These are phyloP conservation scores for Trichoderma gracile DNA, from an alignment of 2,329 filamentous ascomycete species.

Conservation along the genomic window DNA sequence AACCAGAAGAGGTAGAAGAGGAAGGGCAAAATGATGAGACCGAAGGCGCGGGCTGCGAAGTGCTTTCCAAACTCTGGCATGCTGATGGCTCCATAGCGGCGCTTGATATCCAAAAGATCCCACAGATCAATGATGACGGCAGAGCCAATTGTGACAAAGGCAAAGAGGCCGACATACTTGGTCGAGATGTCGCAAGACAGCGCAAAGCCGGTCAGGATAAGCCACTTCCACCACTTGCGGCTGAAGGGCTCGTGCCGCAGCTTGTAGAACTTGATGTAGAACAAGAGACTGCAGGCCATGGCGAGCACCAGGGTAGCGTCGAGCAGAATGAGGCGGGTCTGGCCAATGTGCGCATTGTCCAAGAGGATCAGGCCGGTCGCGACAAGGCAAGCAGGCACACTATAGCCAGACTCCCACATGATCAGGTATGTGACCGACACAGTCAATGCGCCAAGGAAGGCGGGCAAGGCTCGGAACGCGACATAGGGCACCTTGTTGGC, in stretches of 20 bases:
- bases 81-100: slow-evolving; percentile 75
- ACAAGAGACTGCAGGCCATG: slow-evolving; percentile 92
- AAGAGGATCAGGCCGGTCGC: slow-evolving; percentile 85
- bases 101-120: slow-evolving; percentile 88
- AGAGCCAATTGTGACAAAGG: slow-evolving; percentile 94
- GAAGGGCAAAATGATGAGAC: slow-evolving; percentile 87
- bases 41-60: slow-evolving; percentile 82
- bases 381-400: slow-evolving; percentile 84
- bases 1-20: slow-evolving; percentile 99
- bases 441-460: slow-evolving; percentile 86
- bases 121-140: slow-evolving; percentile 93
- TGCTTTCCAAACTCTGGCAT: slow-evolving; percentile 83
- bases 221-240: slow-evolving; percentile 99
- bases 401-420: slow-evolving; percentile 99
- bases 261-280: slow-evolving; percentile 98
- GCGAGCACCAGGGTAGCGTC: slow-evolving; percentile 92
- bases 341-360: slow-evolving; percentile 96
- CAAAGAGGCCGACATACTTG: slow-evolving; percentile 96
- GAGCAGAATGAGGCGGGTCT: slow-evolving; percentile 91
- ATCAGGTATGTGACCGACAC: slow-evolving; percentile 94
- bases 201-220: slow-evolving; percentile 89
- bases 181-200: slow-evolving; percentile 97
- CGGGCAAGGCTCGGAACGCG: slow-evolving; percentile 90
- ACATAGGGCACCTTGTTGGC: slow-evolving; percentile 97
- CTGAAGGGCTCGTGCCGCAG: slow-evolving; percentile 84